Conservation (phyloP, 106 monocot species). For the Xerophyta viscosa region DNA sequence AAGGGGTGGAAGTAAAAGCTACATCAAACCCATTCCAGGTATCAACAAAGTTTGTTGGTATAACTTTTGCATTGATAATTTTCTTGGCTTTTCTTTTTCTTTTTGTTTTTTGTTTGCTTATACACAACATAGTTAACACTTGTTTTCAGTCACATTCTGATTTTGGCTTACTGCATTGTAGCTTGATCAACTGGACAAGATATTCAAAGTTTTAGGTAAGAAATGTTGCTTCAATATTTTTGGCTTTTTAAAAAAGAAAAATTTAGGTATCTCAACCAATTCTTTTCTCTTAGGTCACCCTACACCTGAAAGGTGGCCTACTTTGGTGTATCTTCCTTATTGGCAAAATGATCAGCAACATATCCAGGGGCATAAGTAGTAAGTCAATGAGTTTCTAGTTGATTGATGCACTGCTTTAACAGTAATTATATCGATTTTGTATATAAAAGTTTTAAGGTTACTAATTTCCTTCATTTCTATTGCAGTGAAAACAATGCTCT, state of each 20-base stretch:
- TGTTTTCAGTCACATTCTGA: slow-evolving; percentile 4
- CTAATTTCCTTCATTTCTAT: not conserved
- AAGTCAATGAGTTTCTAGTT: slow-evolving; percentile 17
- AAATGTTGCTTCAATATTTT: no score
- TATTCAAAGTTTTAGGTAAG: slow-evolving; percentile 97
- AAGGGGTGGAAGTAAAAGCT: slow-evolving; percentile 96
- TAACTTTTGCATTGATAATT: slow-evolving; percentile 4
- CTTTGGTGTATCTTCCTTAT: slow-evolving; percentile 72
- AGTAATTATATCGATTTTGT: not conserved
- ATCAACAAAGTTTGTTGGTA: not conserved
- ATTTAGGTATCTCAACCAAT: not conserved
- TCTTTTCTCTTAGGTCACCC: slow-evolving; percentile 62
- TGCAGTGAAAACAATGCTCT: slow-evolving; percentile 89
- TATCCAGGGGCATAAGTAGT: slow-evolving; percentile 93
- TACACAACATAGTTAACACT: no score
- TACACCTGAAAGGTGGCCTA: slow-evolving; percentile 91
- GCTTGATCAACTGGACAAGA: slow-evolving; percentile 98
- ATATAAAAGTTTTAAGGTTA: not conserved
- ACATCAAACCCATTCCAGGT: slow-evolving; percentile 93
- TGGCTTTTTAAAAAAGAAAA: no score
- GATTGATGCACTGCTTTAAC: no score
- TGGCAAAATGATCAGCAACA: slow-evolving; percentile 95
- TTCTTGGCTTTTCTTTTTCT: not conserved
- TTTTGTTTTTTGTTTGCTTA: not conserved
- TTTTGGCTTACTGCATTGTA: slow-evolving; percentile 24